phyloP scores from a whole-genome alignment of 768 basidiomycete genomes.

The Lepiota brunneoincarnata region DNA sequence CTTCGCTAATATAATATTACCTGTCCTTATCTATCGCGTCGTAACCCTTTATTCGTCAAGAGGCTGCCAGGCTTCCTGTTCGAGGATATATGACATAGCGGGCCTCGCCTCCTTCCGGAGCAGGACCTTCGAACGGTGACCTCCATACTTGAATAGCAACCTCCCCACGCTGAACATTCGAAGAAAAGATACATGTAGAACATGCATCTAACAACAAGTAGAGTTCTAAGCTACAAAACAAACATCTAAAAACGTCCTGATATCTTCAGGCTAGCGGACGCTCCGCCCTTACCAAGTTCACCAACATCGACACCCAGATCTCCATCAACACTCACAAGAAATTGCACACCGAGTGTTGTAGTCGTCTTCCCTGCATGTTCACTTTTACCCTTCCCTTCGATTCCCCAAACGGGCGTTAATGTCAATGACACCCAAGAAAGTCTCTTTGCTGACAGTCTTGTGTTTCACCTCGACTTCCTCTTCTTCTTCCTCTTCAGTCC shows the following conservation, averaged over 20 bases:
- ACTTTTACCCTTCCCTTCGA: conserved; percentile 36
- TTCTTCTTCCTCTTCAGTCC: conserved; percentile 56
- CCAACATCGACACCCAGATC: conserved; percentile 34
- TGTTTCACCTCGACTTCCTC: conserved; percentile 65
- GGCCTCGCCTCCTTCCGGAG: too few species aligned
- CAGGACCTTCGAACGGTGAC: too few species aligned
- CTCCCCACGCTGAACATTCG: too few species aligned
- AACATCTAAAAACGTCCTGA: conserved; percentile 11
- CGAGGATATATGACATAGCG: too few species aligned
- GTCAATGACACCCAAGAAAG: conserved; percentile 42
- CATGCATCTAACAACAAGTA: too few species aligned
- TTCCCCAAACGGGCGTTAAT: conserved; percentile 39
- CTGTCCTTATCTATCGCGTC: too few species aligned
- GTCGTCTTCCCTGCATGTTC: conserved; percentile 43
- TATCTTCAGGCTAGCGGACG: conserved; percentile 13
- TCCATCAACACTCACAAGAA: conserved; percentile 35
- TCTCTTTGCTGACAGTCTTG: conserved; percentile 55
- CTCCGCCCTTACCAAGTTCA: conserved; percentile 33
- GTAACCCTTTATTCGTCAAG: too few species aligned
- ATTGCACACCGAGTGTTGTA: conserved; percentile 48
- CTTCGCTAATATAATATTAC: too few species aligned
- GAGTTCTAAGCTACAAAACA: too few species aligned
- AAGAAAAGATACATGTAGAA: too few species aligned
- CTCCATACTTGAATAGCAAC: too few species aligned
- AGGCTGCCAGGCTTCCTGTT: too few species aligned